Base-by-base conservation (phyloP, 1,284 basidiomycete species). In the Volvariella surrecta region DNA sequence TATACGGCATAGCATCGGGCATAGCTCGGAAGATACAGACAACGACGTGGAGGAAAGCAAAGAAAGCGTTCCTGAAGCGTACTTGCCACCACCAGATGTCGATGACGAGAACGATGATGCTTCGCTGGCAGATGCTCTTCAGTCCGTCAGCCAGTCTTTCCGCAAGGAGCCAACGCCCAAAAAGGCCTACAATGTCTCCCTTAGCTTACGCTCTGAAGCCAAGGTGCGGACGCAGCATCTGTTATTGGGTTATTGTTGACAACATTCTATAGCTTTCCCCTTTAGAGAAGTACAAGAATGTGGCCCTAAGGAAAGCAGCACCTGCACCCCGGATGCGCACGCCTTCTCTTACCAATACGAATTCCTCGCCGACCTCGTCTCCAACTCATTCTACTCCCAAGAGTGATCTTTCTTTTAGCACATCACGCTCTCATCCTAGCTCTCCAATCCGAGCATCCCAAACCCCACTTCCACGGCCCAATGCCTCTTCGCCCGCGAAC, bases 261-360 rank as follows among this genome's bases (percentile, higher is more conserved):
- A 37, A n/a, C 3, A 24, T 4, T 42, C 31, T 16, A n/a, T 44
- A 85, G 82, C 62, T 70, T 9, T 83, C 82, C 10, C 78, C 82
- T 2, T 71, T 73, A 37, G 74, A 82, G 53, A 83, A 76, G 52
- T 74, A 74, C 58, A 76, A 79, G 3, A 79, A 86, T 52, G 73
- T 84, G 24, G 71, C 73, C 6, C 52, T 80, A 42, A 71, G 81
- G 19, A 70, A 68, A 45, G 70, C 74, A 7, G 57, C 73, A 16
- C 59, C 68, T 7, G 57, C 73, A 16, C 59, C 69, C 13, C 71
- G 79, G 17, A 70, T 69, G 18, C 74, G 83, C n/a, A 86, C 82
- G 6, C 84, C 83, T 2, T 85, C 83, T 3, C 67, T 87, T 8
- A 75, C 84, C 2, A 73, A 73, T 34, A 81, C 79, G 0, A 71